Percentiles rank a stretch among this genome's conserved stretches.
Conservation (phyloP, 495 filamentous ascomycete genomes). For the Cenococcum geophilum region DNA sequence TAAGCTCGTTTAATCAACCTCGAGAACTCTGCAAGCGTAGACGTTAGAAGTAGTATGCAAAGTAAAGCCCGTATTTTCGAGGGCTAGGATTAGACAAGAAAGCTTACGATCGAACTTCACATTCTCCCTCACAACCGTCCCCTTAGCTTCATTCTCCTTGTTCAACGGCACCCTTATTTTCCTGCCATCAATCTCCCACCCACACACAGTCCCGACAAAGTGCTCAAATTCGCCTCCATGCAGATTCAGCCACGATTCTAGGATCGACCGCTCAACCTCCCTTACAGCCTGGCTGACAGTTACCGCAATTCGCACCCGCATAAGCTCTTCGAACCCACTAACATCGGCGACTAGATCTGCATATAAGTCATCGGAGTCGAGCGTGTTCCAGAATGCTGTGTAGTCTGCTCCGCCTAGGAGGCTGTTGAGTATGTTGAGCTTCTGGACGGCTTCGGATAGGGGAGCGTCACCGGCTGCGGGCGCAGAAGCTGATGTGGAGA, state of each 20-base stretch:
- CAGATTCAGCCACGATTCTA: conserved; percentile 86
- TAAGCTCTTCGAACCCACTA: conserved; percentile 91
- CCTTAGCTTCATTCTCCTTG: conserved; percentile 97
- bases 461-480: conserved; percentile 47
- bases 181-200: conserved; percentile 67
- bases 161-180: conserved; percentile 77
- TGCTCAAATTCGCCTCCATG: conserved; percentile 64
- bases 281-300: conserved; percentile 84
- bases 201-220: conserved; percentile 77
- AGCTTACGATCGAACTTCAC: conserved; percentile 79
- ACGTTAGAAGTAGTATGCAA: conserved; percentile 7
- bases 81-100: neutral
- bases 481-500: conserved; percentile 37
- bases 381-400: conserved; percentile 82
- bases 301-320: conserved; percentile 84
- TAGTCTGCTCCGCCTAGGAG: conserved; percentile 84
- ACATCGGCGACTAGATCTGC: conserved; percentile 93
- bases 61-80: neutral
- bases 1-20: conserved; percentile 78
- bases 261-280: conserved; percentile 64
- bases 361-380: conserved; percentile 92
- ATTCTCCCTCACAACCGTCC: conserved; percentile 89
- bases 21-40: conserved; percentile 50
- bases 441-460: conserved; percentile 80
- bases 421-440: conserved; percentile 74